These are phyloP conservation scores for Epichloe brachyelytri DNA, from an alignment of 2,329 filamentous ascomycete genomes.

Conservation along the genomic window DNA sequence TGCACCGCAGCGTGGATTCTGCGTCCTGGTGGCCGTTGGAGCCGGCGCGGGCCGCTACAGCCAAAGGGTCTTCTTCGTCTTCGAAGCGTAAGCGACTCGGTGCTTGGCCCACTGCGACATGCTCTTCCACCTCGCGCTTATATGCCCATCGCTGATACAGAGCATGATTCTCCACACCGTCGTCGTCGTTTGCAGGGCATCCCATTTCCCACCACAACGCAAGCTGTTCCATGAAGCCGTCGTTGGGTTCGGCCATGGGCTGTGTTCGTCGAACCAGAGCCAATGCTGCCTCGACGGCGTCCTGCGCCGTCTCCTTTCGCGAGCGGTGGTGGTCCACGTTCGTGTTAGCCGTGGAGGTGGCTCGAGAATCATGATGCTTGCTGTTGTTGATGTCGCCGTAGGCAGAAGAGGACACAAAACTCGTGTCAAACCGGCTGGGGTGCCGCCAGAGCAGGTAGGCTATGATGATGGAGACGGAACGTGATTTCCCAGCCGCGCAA, in stretches of 20 bases:
- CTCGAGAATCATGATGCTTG: neutral
- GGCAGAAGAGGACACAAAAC: conserved; percentile 18
- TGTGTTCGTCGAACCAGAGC: conserved; percentile 55
- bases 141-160: conserved; percentile 65
- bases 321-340: conserved; percentile 5
- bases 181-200: conserved; percentile 41
- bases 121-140: conserved; percentile 39
- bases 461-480: conserved; percentile 71
- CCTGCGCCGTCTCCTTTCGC: conserved; percentile 23
- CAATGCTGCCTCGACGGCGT: conserved; percentile 50
- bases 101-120: conserved; percentile 60
- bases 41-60: neutral
- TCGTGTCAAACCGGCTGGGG: conserved; percentile 36
- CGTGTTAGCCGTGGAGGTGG: conserved; percentile 1
- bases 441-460: conserved; percentile 71
- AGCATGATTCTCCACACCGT: conserved; percentile 50
- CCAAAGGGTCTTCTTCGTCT: conserved; percentile 50
- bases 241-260: conserved; percentile 75
- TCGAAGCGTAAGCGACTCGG: conserved; percentile 77
- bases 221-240: conserved; percentile 83
- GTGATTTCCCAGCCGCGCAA: conserved; percentile 93
- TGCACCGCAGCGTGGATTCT: conserved; percentile 52
- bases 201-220: conserved; percentile 80
- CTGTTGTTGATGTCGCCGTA: conserved; percentile 9
- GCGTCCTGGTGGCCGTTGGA: neutral